phyloP scores from a whole-genome alignment of 2,329 filamentous ascomycete species.

The Colletotrichum godetiae region DNA sequence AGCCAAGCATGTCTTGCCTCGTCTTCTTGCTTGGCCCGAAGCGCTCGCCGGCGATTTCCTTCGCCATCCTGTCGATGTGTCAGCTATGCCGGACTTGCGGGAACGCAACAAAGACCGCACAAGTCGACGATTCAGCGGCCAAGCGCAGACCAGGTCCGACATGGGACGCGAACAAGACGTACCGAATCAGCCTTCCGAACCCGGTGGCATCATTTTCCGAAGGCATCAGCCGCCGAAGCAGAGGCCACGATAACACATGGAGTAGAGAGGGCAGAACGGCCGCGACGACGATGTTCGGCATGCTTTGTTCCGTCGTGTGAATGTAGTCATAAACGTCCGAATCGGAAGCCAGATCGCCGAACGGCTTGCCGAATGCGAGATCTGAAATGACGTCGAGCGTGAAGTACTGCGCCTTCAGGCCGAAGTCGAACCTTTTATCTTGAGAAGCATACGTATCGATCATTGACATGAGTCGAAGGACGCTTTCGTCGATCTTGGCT shows the following conservation, averaged over 20 bases:
- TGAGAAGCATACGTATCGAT: slow-evolving; percentile 53
- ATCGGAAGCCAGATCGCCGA: slow-evolving; percentile 58
- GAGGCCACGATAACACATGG: slow-evolving; percentile 46
- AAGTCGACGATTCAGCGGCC: too few species aligned
- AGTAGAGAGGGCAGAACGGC: slow-evolving; percentile 55
- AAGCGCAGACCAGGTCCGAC: too few species aligned
- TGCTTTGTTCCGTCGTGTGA: slow-evolving; percentile 52
- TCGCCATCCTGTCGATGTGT: too few species aligned
- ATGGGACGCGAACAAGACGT: slow-evolving; percentile 38
- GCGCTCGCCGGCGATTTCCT: too few species aligned
- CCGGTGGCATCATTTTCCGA: slow-evolving; percentile 51
- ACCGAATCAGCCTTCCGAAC: slow-evolving; percentile 57
- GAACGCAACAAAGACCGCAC: too few species aligned
- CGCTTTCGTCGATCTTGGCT: slow-evolving; percentile 57
- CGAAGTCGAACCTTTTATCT: slow-evolving; percentile 59
- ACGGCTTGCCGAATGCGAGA: slow-evolving; percentile 59
- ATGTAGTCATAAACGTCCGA: slow-evolving; percentile 61
- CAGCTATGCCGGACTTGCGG: too few species aligned
- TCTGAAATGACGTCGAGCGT: slow-evolving; percentile 66
- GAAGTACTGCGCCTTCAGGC: slow-evolving; percentile 59
- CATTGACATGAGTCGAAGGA: slow-evolving; percentile 56
- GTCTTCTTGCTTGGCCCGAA: too few species aligned
- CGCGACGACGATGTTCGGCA: slow-evolving; percentile 57
- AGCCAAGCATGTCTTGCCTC: slow-evolving; percentile 52
- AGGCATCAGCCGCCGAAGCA: slow-evolving; percentile 54